Conservation (phyloP, 352 stramenopile genomes). For the Phytophthora europaea region DNA sequence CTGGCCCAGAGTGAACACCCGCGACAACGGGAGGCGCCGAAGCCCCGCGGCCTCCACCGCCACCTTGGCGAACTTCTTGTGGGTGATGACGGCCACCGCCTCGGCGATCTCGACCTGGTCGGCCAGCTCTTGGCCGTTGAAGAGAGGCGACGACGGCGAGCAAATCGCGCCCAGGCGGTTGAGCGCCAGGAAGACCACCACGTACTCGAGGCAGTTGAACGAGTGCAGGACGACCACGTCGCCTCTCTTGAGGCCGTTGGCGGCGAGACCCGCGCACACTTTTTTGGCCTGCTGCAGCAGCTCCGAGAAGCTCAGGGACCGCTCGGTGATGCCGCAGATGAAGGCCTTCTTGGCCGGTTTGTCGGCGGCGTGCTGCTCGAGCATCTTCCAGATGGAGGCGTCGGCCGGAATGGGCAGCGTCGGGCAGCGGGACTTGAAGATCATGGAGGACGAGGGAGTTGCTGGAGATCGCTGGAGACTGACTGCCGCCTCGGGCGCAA, state of each 20-base stretch:
- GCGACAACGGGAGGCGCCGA: conserved; percentile 15
- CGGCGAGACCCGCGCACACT: conserved; percentile 47
- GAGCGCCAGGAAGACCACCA: conserved; percentile 61
- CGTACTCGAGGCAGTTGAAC: conserved; percentile 72
- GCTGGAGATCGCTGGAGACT: background rate
- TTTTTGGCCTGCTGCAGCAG: conserved; percentile 36
- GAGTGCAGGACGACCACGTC: conserved; percentile 69
- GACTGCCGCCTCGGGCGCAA: conserved; percentile 19
- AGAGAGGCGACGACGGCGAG: conserved; percentile 54
- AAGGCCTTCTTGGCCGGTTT: conserved; percentile 44
- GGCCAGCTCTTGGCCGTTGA: conserved; percentile 47
- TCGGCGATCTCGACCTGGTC: conserved; percentile 50
- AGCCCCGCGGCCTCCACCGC: conserved; percentile 41
- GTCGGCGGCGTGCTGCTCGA: conserved; percentile 46
- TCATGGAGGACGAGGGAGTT: conserved; percentile 25
- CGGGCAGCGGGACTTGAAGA: conserved; percentile 50
- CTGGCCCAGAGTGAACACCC: conserved; percentile 42
- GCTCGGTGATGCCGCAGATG: conserved; percentile 56
- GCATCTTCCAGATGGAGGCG: conserved; percentile 50
- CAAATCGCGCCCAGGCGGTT: conserved; percentile 54
- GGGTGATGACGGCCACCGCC: conserved; percentile 44
- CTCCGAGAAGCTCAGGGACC: conserved; percentile 51
- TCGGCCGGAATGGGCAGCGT: conserved; percentile 44
- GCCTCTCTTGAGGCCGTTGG: conserved; percentile 56
- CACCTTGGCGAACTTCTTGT: conserved; percentile 49